A percentile compares a stretch with the other conserved stretches of the same genome.
Conservation (phyloP, 1,284 basidiomycete genomes). For the Xerocomus amazonicus region DNA sequence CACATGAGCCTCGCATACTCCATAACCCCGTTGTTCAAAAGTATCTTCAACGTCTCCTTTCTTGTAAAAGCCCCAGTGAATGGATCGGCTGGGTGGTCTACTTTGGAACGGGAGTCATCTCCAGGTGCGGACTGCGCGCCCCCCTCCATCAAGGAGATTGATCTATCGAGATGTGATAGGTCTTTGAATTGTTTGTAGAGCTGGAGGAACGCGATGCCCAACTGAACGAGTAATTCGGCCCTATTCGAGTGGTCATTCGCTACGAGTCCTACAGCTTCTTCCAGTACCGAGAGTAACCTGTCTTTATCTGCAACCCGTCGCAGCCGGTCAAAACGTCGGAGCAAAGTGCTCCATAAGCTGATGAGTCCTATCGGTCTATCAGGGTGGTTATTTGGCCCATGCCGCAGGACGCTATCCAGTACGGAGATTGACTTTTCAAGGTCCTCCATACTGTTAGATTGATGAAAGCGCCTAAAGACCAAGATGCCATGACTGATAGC, state of each 20-base stretch:
- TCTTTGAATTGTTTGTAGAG: neutral
- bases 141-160: neutral
- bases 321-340: neutral
- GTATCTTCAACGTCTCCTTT: neutral
- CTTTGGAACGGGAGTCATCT: neutral
- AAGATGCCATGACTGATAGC: neutral
- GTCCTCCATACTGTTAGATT: neutral
- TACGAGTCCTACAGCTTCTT: neutral
- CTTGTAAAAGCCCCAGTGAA: neutral
- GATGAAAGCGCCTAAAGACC: neutral
- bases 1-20: neutral
- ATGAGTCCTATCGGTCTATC: neutral
- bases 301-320: neutral
- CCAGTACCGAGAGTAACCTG: neutral
- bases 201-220: neutral
- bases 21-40: neutral
- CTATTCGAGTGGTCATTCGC: neutral
- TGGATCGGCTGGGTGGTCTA: neutral
- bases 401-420: neutral
- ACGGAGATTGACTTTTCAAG: neutral
- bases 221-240: neutral
- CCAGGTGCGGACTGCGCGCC: neutral
- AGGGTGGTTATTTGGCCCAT: neutral
- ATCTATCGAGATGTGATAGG: neutral
- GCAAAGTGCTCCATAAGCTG: neutral